These are phyloP conservation scores for Haplosporangium sp. DNA, from an alignment of 371 early-diverging fungal genomes.

Conservation along the genomic window DNA sequence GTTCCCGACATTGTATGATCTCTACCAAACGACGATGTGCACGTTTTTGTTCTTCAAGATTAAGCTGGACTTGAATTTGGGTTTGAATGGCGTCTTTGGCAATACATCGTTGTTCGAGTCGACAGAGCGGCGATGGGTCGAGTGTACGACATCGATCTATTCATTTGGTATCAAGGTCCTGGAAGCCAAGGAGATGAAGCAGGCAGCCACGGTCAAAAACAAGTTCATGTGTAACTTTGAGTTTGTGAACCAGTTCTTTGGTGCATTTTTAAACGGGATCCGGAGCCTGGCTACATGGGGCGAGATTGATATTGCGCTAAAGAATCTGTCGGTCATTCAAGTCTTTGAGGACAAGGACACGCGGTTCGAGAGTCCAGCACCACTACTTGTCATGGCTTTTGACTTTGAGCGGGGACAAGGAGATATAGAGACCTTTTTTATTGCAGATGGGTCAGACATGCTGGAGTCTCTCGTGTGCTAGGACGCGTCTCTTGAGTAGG, in stretches of 20 bases:
- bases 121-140: slow-evolving; percentile 61
- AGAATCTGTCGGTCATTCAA: slow-evolving; percentile 67
- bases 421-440: slow-evolving; percentile 46
- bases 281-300: slow-evolving; percentile 61
- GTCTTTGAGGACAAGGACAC: slow-evolving; percentile 62
- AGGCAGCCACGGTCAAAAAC: slow-evolving; percentile 60
- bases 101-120: slow-evolving; percentile 67
- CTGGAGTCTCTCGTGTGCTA: slow-evolving; percentile 39
- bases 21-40: slow-evolving; percentile 49
- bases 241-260: slow-evolving; percentile 71
- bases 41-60: slow-evolving; percentile 45
- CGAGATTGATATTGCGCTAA: slow-evolving; percentile 67
- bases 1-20: slow-evolving; percentile 39
- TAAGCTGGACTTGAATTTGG: slow-evolving; percentile 40
- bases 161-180: slow-evolving; percentile 73
- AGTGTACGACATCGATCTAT: slow-evolving; percentile 74
- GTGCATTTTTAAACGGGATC: slow-evolving; percentile 67
- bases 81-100: slow-evolving; percentile 40
- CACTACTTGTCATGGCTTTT: slow-evolving; percentile 64
- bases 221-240: slow-evolving; percentile 69
- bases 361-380: slow-evolving; percentile 42
- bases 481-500: neutral
- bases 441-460: slow-evolving; percentile 51
- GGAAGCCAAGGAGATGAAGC: slow-evolving; percentile 70
- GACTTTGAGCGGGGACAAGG: slow-evolving; percentile 71